These are phyloP conservation scores for Tolypocladium inflatum DNA, from an alignment of 2,329 filamentous ascomycete genomes.

Conservation along the genomic window DNA sequence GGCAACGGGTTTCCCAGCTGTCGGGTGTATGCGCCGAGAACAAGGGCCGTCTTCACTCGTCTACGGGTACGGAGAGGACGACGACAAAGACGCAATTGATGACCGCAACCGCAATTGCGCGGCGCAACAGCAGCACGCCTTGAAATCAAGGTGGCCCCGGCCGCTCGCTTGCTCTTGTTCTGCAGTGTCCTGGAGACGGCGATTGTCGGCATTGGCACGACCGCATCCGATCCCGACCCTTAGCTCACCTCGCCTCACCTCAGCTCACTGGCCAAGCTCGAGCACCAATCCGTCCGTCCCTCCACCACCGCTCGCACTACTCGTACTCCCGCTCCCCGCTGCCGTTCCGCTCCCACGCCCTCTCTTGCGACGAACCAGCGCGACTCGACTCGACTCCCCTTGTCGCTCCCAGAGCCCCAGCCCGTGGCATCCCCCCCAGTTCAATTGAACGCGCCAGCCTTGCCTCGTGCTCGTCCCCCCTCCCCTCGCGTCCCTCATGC, in stretches of 20 bases:
- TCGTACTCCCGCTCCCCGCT: background rate
- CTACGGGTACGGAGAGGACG: background rate
- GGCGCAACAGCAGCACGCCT: background rate
- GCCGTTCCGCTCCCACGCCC: background rate
- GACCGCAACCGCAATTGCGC: background rate
- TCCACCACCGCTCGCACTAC: background rate
- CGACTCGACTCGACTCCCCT: background rate
- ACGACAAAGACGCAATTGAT: background rate
- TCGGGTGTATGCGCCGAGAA: background rate
- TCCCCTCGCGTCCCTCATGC: conserved; percentile 48
- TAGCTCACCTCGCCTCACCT: background rate
- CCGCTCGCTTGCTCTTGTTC: background rate
- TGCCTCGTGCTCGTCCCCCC: background rate
- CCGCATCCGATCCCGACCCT: background rate
- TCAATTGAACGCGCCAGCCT: conserved; percentile 1
- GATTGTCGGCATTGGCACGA: background rate
- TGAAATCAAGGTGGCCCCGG: background rate
- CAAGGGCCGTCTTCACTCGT: background rate
- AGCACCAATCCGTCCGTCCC: conserved; percentile 1
- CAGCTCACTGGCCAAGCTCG: background rate
- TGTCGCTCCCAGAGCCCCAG: background rate
- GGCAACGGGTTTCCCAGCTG: background rate
- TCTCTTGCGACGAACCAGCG: background rate
- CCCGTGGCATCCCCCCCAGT: background rate
- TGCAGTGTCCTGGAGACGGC: background rate